Conservation (phyloP, 306 rosid species). For the Castanospermum australe region DNA sequence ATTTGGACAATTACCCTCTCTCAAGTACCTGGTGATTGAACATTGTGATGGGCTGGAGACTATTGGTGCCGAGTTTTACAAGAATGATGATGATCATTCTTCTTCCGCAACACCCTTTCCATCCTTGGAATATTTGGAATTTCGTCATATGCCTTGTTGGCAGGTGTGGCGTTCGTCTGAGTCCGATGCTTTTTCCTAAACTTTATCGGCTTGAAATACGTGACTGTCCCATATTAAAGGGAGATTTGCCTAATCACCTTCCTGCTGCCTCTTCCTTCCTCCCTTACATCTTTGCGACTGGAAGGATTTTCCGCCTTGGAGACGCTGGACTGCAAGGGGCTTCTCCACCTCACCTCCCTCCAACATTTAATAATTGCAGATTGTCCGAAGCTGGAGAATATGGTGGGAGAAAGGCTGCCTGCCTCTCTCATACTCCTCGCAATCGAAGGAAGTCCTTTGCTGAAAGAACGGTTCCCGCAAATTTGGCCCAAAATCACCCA, state of each 20-base stretch:
- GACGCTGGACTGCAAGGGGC: background rate
- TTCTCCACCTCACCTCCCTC: slow-evolving; percentile 6
- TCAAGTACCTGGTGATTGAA: background rate
- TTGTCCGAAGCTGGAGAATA: background rate
- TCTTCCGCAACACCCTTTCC: too few relatives aligned
- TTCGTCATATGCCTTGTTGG: too few relatives aligned
- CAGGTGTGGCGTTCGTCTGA: too few relatives aligned
- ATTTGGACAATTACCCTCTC: background rate
- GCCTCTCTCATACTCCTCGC: background rate
- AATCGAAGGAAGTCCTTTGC: background rate
- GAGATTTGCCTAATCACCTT: too few relatives aligned
- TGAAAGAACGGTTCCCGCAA: background rate
- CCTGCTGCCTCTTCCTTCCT: background rate
- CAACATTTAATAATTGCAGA: background rate
- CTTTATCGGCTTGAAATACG: too few relatives aligned
- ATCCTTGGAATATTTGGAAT: too few relatives aligned
- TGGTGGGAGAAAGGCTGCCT: slow-evolving; percentile 16
- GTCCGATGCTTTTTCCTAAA: too few relatives aligned
- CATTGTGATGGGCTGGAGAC: background rate
- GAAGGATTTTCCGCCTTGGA: background rate
- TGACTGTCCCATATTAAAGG: too few relatives aligned
- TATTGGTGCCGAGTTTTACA: background rate
- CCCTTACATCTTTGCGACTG: background rate
- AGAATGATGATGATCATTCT: background rate
- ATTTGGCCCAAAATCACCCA: background rate